Base-by-base conservation (phyloP, 768 basidiomycete genomes). In the Macrocybe gigantea region DNA sequence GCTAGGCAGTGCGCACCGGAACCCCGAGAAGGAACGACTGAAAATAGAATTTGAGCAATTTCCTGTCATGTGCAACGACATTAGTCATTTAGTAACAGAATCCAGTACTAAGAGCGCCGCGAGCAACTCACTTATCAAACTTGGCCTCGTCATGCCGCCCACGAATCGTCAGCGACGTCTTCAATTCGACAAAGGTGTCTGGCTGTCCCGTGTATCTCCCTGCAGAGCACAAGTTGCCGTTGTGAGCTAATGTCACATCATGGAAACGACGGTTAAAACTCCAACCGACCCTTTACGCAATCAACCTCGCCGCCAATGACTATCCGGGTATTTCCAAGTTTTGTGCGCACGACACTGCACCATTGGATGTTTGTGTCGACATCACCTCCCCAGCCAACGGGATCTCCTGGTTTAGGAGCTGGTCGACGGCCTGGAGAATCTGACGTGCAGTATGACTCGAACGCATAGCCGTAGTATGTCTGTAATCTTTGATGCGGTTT, bases 241-340 rank as follows among this genome's bases (percentile, higher is more conserved):
- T 22, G 22, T 22, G 22, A 13, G 41, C 49, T 13, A 45, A 38
- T 39, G 35, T 48, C 49, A 38, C 49, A 52, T 46, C 38, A 54
- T 49, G 54, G 36, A 39, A 50, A 38, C 44, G 35, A 30, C 29
- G 33, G 30, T 15, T 31, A 34, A 51, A 14, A 33, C n/a, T 33
- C 8, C 13, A 50, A 59, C 69, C 49, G 51, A 88, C 90, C 86
- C 62, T 81, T 73, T 14, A 93, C 81, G 59, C 92, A 95, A 63
- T 95, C 92, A 5, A 95, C 92, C 65, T 94, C 92, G 5, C 93
- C 92, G 1, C 92, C 92, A 41, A 93, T 80, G 49, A 95, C 67
- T 44, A 90, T 66, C 37, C 88, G 72, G 29, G 73, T 77, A 47
- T 80, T 73, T 0, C 83, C 88, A 22, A 93, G 74, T 52, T 88